Evolutionary conservation across 345 rosid genomes (phyloP).

Genomic region (Ricinus communis): DNA sequence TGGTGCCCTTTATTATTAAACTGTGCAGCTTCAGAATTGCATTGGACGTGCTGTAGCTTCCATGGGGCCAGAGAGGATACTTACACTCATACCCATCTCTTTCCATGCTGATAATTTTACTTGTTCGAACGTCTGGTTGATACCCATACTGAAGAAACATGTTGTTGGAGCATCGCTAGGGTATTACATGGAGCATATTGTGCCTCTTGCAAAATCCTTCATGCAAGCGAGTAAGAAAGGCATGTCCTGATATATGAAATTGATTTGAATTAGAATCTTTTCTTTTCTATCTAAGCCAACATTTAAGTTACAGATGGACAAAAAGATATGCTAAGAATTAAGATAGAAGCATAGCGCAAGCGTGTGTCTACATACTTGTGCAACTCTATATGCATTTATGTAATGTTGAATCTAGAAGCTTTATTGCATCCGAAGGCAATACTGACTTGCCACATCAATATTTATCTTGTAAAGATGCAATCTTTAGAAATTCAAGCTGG

Average conservation of each 20-base stretch:
- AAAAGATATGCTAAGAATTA: conserved; percentile 4
- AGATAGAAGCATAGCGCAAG: neutral
- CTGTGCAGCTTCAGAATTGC: conserved; percentile 68
- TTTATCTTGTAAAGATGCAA: neutral
- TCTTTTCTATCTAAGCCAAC: neutral
- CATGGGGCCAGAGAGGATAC: conserved; percentile 75
- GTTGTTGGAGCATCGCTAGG: conserved; percentile 68
- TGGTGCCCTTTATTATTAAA: conserved; percentile 21
- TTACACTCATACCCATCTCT: conserved; percentile 66
- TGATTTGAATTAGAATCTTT: neutral
- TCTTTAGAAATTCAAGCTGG: neutral
- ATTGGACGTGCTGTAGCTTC: conserved; percentile 84
- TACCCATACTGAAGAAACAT: conserved; percentile 67
- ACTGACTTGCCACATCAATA: too few species aligned
- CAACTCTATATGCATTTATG: neutral
- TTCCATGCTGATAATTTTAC: conserved; percentile 47
- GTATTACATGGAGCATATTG: conserved; percentile 74
- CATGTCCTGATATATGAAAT: conserved; percentile 25
- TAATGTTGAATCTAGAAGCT: neutral
- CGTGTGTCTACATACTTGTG: neutral
- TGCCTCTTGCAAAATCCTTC: conserved; percentile 78
- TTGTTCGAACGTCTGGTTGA: conserved; percentile 72
- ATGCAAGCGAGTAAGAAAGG: conserved; percentile 62
- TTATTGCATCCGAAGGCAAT: neutral
- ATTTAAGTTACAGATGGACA: neutral